Percentiles rank a stretch among this genome's conserved stretches.
These are phyloP conservation scores for Candida tunisiensis DNA, from an alignment of 1,139 yeast species.

Conservation along the genomic window DNA sequence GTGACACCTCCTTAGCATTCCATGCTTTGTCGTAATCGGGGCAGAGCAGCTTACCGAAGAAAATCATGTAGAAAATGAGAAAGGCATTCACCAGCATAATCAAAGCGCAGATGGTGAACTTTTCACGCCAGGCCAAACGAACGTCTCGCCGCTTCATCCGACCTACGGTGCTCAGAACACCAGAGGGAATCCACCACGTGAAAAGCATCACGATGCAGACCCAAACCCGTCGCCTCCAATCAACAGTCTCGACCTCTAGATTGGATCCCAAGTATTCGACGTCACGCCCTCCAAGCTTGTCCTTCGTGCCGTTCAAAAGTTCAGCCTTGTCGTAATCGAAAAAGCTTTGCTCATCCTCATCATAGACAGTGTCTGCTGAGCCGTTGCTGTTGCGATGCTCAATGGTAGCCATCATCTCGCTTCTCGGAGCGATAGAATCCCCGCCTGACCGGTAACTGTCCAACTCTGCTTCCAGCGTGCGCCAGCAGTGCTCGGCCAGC, in stretches of 20 bases:
- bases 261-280: constrained; percentile 8
- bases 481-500: constrained; percentile 21
- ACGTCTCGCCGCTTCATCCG: constrained; percentile 23
- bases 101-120: constrained; percentile 18
- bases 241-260: constrained; percentile 13
- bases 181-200: constrained; percentile 25
- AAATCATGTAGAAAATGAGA: constrained; percentile 24
- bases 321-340: constrained; percentile 10
- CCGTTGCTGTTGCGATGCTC: not conserved
- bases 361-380: constrained; percentile 1
- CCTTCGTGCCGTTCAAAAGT: constrained; percentile 10
- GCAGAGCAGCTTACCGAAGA: constrained; percentile 20
- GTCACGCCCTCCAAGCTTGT: no score
- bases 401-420: no score
- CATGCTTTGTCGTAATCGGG: constrained; percentile 25
- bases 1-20: constrained; percentile 18
- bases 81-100: constrained; percentile 19
- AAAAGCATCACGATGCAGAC: constrained; percentile 20
- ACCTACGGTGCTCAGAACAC: constrained; percentile 15
- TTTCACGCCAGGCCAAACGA: constrained; percentile 26
- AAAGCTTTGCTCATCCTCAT: constrained; percentile 7
- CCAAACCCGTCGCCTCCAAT: constrained; percentile 19
- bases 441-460: no score
- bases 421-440: no score
- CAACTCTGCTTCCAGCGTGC: constrained; percentile 14